Evolutionary conservation across 1,284 basidiomycete species (phyloP).

Genomic region (Trametes hirsuta): DNA sequence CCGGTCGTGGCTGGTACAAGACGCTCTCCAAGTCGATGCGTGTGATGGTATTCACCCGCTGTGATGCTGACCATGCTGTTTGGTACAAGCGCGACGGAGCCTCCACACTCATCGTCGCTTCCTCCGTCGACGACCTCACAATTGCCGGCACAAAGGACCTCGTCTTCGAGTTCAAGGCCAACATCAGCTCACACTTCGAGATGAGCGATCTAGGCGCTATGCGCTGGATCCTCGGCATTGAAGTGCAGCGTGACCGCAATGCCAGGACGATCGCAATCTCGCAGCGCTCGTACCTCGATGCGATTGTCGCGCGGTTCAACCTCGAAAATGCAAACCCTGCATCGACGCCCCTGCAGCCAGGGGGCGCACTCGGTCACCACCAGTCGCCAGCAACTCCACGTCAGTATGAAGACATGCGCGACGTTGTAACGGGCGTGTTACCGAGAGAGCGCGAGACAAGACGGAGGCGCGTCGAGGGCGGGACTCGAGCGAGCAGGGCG

Average conservation of each 20-base stretch:
- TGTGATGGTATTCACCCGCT: slow-evolving; percentile 23
- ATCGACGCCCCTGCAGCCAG: slow-evolving; percentile 25
- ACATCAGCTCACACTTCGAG: slow-evolving; percentile 32
- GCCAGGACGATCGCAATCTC: slow-evolving; percentile 31
- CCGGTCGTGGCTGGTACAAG: slow-evolving; percentile 13
- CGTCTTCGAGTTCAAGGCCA: slow-evolving; percentile 28
- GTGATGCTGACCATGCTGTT: slow-evolving; percentile 32
- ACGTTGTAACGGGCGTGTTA: too few species aligned
- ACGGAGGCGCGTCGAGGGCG: too few species aligned
- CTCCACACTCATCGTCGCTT: slow-evolving; percentile 20
- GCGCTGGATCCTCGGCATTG: slow-evolving; percentile 38
- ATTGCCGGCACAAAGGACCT: slow-evolving; percentile 22
- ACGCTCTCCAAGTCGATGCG: background rate
- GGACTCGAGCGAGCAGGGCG: too few species aligned
- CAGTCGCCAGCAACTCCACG: slow-evolving; percentile 14
- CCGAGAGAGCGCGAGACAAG: too few species aligned
- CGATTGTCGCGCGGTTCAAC: slow-evolving; percentile 29
- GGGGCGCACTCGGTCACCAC: slow-evolving; percentile 11
- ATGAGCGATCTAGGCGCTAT: slow-evolving; percentile 37
- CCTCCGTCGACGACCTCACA: slow-evolving; percentile 36
- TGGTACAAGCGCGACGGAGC: slow-evolving; percentile 26
- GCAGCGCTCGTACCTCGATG: slow-evolving; percentile 32
- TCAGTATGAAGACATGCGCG: slow-evolving; percentile 1
- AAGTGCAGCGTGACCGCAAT: slow-evolving; percentile 30
- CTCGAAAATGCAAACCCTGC: slow-evolving; percentile 14